Evolutionary conservation across 2,329 filamentous ascomycete species (phyloP).

Genomic region (Colletotrichum sp.): DNA sequence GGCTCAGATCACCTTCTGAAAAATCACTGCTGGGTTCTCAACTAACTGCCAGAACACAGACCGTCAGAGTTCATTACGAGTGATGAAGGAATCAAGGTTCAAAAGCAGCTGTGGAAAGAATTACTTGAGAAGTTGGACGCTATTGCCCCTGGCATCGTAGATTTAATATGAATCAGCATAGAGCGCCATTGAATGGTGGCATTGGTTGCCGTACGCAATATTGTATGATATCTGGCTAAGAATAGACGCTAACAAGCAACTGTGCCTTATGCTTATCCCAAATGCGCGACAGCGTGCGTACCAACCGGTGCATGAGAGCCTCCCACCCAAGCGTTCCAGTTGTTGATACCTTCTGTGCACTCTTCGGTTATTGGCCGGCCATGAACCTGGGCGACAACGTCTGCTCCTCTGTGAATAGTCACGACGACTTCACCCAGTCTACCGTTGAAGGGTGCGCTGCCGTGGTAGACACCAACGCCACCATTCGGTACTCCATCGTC

Average conservation of each 20-base stretch:
- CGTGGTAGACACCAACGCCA: conserved; percentile 34
- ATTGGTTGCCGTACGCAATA: conserved; percentile 25
- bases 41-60: conserved; percentile 25
- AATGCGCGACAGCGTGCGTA: conserved; percentile 2
- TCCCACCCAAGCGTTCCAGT: conserved; percentile 24
- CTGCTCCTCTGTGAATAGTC: background rate
- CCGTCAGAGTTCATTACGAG: conserved; percentile 33
- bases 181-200: rapidly evolving
- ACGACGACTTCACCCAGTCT: conserved; percentile 29
- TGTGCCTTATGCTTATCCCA: background rate
- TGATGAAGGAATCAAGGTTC: conserved; percentile 37
- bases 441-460: conserved; percentile 27
- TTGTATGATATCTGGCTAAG: conserved; percentile 13
- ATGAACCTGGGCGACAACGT: conserved; percentile 4
- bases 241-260: background rate
- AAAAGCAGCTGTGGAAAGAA: conserved; percentile 45
- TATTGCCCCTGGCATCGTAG: conserved; percentile 40
- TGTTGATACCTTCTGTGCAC: conserved; percentile 16
- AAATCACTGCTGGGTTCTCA: rapidly evolving
- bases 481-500: conserved; percentile 26
- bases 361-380: conserved; percentile 11
- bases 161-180: background rate
- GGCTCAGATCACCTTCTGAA: rapidly evolving
- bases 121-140: conserved; percentile 46
- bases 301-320: background rate